A percentile compares a stretch with the other conserved stretches of the same genome.
Evolutionary conservation across 257 asterid species (phyloP).

Genomic region (Solanum microdontum): DNA sequence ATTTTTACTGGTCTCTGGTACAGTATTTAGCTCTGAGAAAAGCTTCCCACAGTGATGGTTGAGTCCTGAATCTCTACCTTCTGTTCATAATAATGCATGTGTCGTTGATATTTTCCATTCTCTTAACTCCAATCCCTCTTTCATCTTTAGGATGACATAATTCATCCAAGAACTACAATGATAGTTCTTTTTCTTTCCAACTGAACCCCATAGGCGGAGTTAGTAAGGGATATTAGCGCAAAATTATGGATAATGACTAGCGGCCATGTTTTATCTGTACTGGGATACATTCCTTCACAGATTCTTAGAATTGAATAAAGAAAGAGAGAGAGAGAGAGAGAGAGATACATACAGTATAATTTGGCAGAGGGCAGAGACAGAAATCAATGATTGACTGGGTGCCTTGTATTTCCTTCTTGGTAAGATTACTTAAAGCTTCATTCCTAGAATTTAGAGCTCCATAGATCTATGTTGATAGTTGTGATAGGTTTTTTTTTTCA

Average conservation of each 20-base stretch:
- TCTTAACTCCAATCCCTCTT: neutral
- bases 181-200: neutral
- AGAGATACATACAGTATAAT: neutral
- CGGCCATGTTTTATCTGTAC: neutral
- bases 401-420: neutral
- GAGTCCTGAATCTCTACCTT: neutral
- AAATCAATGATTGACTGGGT: neutral
- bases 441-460: neutral
- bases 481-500: neutral
- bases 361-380: neutral
- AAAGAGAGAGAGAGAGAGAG: neutral
- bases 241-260: neutral
- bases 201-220: neutral
- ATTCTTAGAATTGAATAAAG: neutral
- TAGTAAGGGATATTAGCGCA: neutral
- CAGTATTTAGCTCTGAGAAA: neutral
- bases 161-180: neutral
- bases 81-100: neutral
- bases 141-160: neutral
- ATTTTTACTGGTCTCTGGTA: neutral
- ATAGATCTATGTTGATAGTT: neutral
- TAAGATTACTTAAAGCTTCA: neutral
- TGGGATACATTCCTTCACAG: neutral
- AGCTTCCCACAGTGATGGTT: neutral
- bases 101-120: neutral